Base-by-base conservation (phyloP, 495 filamentous ascomycete species). In the Podospora fimiseda region DNA sequence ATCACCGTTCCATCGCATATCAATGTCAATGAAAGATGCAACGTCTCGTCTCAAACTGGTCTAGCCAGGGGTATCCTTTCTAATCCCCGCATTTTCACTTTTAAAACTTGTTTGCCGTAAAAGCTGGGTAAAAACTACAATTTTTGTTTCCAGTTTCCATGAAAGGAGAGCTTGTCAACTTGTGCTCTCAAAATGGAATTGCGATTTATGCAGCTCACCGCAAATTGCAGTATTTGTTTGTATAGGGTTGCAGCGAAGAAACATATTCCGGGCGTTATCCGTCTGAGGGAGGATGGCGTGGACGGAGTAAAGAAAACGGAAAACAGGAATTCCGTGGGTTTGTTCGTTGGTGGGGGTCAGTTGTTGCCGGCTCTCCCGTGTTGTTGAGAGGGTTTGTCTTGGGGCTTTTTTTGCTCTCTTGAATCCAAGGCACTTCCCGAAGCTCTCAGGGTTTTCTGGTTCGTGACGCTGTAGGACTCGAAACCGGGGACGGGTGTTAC, bases 41-140 rank as follows among this genome's bases (percentile, higher is more conserved):
- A 52, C 54, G 43, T 43, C 37, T 27, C 45, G 48, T 53, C 52
- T 40, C 40, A 45, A 57, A 51, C 3, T 47, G 50, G 58, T 42
- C 43, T 57, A 60, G 58, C 58, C 58, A 60, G 58, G 58, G 58
- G 53, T 22, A 45, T 36, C 20, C 18, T 16, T 22, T 44, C 23
- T 9, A 18, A 47, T 36, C n/a, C 23, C n/a, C 21, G 21, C 15
- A 24, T 47, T 47, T 24, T 14, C 13, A 24, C 23, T 37, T 37
- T 37, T n/a, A 37, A 8, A 8, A 14, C 33, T n/a, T 37, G 44
- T 47, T 23, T 23, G 22, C 14, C 16, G 39, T 41, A 18, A 14
- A 5, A 37, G n/a, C n/a, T n/a, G n/a, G n/a, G n/a, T n/a, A n/a
- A n/a, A n/a, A n/a, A n/a, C n/a, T n/a, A n/a, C n/a, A n/a, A n/a